phyloP scores from a whole-genome alignment of 129 eudicot species.

The Pulicaria dysenterica region DNA sequence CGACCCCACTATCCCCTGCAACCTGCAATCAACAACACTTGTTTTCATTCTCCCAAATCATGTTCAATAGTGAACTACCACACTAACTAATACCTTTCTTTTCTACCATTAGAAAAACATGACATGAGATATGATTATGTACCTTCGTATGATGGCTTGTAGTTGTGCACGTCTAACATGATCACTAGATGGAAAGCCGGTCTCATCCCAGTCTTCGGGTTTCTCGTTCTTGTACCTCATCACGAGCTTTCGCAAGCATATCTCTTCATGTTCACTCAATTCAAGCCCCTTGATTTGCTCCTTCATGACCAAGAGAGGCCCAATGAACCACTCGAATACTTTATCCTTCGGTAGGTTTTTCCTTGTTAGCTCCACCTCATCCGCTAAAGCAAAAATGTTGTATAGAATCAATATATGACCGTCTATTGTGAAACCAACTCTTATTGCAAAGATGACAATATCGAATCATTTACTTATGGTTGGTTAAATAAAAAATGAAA shows the following conservation, averaged over 20 bases:
- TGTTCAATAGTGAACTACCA: neutral
- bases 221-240: slow-evolving; percentile 64
- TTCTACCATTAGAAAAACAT: neutral
- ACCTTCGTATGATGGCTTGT: slow-evolving; percentile 92
- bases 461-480: neutral
- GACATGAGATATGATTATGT: neutral
- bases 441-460: neutral
- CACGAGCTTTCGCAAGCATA: slow-evolving; percentile 57
- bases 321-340: slow-evolving; percentile 80
- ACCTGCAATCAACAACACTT: slow-evolving; percentile 32
- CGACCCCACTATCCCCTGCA: slow-evolving; percentile 87
- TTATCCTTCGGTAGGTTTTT: slow-evolving; percentile 71
- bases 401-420: slow-evolving; percentile 3
- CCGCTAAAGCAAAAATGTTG: slow-evolving; percentile 48
- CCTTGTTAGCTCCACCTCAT: slow-evolving; percentile 59
- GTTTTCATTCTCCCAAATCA: neutral
- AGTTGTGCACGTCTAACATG: slow-evolving; percentile 76
- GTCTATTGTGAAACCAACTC: neutral
- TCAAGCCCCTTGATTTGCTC: slow-evolving; percentile 78
- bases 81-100: neutral
- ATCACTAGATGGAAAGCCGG: slow-evolving; percentile 70
- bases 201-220: slow-evolving; percentile 80
- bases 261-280: slow-evolving; percentile 59
- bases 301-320: slow-evolving; percentile 81
- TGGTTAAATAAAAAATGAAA: too few species aligned